phyloP scores from a whole-genome alignment of 352 stramenopile species.

The Globisporangium nodosum region DNA sequence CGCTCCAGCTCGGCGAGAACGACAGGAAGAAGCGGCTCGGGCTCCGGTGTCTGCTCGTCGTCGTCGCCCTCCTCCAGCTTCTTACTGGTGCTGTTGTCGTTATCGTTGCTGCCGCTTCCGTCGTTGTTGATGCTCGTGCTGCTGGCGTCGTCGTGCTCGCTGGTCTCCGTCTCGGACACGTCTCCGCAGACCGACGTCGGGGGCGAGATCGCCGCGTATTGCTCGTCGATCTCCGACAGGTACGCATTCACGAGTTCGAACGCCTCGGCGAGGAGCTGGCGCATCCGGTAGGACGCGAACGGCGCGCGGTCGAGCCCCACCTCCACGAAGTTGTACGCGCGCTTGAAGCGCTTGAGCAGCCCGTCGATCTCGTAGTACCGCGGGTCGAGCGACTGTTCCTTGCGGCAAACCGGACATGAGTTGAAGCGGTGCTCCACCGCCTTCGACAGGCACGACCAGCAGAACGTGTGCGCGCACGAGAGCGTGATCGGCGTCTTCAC shows the following conservation, averaged over 20 bases:
- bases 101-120: not conserved
- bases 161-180: conserved; percentile 2
- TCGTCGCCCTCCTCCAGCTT: not conserved
- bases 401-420: conserved; percentile 65
- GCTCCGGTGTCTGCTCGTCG: not conserved
- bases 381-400: conserved; percentile 67
- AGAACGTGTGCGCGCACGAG: conserved; percentile 71
- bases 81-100: conserved; percentile 1
- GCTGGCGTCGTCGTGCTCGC: not conserved
- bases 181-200: conserved; percentile 19
- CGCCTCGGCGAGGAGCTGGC: conserved; percentile 58
- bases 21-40: not conserved
- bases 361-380: conserved; percentile 80
- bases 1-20: conserved; percentile 28
- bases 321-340: conserved; percentile 60
- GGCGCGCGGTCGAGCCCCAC: conserved; percentile 38
- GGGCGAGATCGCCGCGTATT: conserved; percentile 54
- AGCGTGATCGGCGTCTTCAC: conserved; percentile 70
- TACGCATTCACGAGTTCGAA: conserved; percentile 54
- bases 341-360: conserved; percentile 71
- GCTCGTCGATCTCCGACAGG: conserved; percentile 40
- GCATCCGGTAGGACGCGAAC: conserved; percentile 55
- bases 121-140: conserved; percentile 1
- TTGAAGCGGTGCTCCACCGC: conserved; percentile 69
- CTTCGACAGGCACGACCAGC: conserved; percentile 74